Base-by-base conservation (phyloP, 441 rosid genomes). In the Adansonia grandidieri region DNA sequence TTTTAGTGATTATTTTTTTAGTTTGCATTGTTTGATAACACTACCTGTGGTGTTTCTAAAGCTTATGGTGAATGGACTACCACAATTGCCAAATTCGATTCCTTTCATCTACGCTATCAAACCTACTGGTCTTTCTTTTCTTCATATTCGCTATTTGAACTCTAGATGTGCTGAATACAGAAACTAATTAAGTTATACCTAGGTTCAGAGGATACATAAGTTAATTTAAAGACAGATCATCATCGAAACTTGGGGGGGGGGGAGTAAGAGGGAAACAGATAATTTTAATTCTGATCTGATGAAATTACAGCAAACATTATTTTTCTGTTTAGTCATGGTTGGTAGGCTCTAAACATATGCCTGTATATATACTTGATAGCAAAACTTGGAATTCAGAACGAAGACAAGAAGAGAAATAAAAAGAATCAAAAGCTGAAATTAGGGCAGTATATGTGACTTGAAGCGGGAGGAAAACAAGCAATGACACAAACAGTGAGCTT, bases 391-490 rank as follows among this genome's bases (percentile, higher is more conserved):
- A 71, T 32, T 32, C 3, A 7, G 58, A 22, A 47, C 24, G 75
- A 70, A 71, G 75, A 72, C 37, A 19, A 54, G 28, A 58, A 28
- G 63, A 64, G 40, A n/a, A 37, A 22, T 32, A 17, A 22, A 45
- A 51, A 78, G 67, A 75, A 70, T 84, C 54, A 83, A 68, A 84
- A 24, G 28, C 75, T 74, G 82, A 82, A 85, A 79, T 82, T 32
- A 84, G 84, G 24, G 82, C 77, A 10, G 51, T 13, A 40, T 65
- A 81, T 44, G 17, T 13, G 79, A 74, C 84, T 88, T 83, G 14
- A 75, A 79, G 74, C 77, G 54, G 32, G 58, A 0, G 88, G 88
- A 48, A 82, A 54, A 63, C 92, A 87, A 37, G 88, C 87, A 70
- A 81, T 65, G 71, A 79, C 68, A 72, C 84, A 80, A 63, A 86